A percentile compares a stretch with the other conserved stretches of the same genome.
These are phyloP conservation scores for Hsuehochloa calcarea DNA, from an alignment of 176 grass and related monocot species.

Conservation along the genomic window DNA sequence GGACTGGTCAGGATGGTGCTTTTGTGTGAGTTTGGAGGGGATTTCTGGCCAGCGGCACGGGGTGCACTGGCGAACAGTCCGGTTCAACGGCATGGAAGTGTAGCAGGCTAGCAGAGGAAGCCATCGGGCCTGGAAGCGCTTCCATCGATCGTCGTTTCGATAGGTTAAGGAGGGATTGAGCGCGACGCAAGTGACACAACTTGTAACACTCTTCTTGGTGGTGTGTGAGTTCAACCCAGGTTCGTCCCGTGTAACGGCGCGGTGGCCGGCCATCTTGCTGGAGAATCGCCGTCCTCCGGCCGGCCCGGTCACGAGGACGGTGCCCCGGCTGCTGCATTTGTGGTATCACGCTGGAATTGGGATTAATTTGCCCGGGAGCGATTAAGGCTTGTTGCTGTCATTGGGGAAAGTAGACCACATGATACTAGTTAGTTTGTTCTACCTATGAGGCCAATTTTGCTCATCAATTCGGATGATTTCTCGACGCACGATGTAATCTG, in stretches of 20 bases:
- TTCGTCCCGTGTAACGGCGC: not conserved
- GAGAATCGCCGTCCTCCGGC: not conserved
- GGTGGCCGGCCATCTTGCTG: constrained; percentile 22
- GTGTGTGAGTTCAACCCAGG: constrained; percentile 34
- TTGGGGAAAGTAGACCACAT: constrained; percentile 6
- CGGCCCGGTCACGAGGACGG: not conserved
- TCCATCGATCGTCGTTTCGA: constrained; percentile 5
- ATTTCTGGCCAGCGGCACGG: constrained; percentile 43
- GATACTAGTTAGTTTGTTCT: not conserved
- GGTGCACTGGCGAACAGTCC: constrained; percentile 24
- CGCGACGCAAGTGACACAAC: constrained; percentile 45
- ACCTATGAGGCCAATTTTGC: not conserved
- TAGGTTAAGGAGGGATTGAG: not conserved
- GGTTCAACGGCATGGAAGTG: accelerated
- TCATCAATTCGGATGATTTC: not conserved
- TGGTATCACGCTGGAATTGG: accelerated
- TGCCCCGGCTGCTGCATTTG: constrained; percentile 31
- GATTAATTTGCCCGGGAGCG: not conserved
- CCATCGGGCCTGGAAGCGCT: not conserved
- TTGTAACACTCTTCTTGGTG: not conserved
- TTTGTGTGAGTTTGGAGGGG: constrained; percentile 62
- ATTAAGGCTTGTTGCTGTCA: not conserved
- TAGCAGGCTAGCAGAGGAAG: constrained; percentile 11
- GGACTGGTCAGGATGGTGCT: constrained; percentile 45
- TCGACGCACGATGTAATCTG: not conserved